Conservation (phyloP, 2,329 filamentous ascomycete species). For the Colletotrichum liaoningense region DNA sequence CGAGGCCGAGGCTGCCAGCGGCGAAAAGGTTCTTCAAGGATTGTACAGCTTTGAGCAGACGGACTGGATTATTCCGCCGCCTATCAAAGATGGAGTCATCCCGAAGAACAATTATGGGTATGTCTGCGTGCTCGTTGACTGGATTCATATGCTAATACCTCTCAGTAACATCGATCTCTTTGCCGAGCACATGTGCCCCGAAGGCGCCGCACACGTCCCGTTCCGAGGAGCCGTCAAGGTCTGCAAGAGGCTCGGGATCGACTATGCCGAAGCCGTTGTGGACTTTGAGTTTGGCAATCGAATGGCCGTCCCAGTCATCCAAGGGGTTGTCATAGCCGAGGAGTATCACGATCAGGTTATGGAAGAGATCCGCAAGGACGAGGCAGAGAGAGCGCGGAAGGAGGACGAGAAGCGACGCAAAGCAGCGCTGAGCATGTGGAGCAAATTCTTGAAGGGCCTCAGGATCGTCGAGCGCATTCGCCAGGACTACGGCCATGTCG, state of each 20-base stretch:
- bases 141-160: neutral
- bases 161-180: slow-evolving; percentile 87
- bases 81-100: slow-evolving; percentile 85
- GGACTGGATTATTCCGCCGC: slow-evolving; percentile 92
- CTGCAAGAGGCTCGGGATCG: slow-evolving; percentile 85
- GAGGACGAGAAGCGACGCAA: slow-evolving; percentile 87
- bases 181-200: slow-evolving; percentile 45
- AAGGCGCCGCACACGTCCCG: slow-evolving; percentile 82
- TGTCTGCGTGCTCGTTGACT: slow-evolving; percentile 7
- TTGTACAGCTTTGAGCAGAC: slow-evolving; percentile 88
- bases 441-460: slow-evolving; percentile 87
- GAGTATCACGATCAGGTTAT: slow-evolving; percentile 81
- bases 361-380: slow-evolving; percentile 83
- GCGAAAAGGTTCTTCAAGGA: slow-evolving; percentile 87
- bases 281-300: slow-evolving; percentile 97
- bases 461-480: slow-evolving; percentile 82
- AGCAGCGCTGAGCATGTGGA: slow-evolving; percentile 80
- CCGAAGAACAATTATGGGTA: slow-evolving; percentile 91
- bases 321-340: slow-evolving; percentile 87
- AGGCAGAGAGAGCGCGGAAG: slow-evolving; percentile 78
- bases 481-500: slow-evolving; percentile 78
- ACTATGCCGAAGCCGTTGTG: slow-evolving; percentile 93
- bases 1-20: slow-evolving; percentile 82
- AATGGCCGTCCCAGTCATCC: slow-evolving; percentile 91
- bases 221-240: slow-evolving; percentile 81